These are phyloP conservation scores for Paraconiothyrium sp. DNA, from an alignment of 2,329 filamentous ascomycete species.

Conservation along the genomic window DNA sequence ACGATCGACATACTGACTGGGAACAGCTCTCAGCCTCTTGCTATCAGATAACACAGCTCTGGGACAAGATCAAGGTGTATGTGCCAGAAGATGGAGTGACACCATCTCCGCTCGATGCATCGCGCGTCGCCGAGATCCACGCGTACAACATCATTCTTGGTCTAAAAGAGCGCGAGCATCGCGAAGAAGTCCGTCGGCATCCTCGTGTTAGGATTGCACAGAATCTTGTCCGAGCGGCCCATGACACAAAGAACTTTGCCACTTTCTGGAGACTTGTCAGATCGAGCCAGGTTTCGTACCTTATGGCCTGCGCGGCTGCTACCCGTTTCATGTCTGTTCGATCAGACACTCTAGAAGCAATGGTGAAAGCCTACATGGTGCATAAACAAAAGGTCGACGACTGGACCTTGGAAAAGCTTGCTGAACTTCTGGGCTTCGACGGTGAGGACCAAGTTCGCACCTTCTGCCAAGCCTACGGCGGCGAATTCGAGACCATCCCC, in stretches of 20 bases:
- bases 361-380: constrained; percentile 62
- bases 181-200: constrained; percentile 62
- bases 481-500: constrained; percentile 59
- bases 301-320: constrained; percentile 72
- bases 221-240: constrained; percentile 65
- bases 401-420: constrained; percentile 65
- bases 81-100: constrained; percentile 62
- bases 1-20: constrained; percentile 66
- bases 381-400: constrained; percentile 58
- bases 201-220: constrained; percentile 65
- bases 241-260: constrained; percentile 66
- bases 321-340: constrained; percentile 69
- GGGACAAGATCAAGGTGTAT: constrained; percentile 41
- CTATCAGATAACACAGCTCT: constrained; percentile 66
- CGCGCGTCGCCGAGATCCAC: constrained; percentile 63
- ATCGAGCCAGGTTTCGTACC: constrained; percentile 66
- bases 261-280: constrained; percentile 66
- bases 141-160: constrained; percentile 64
- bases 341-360: constrained; percentile 63
- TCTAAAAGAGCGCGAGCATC: constrained; percentile 60
- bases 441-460: constrained; percentile 61
- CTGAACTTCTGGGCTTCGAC: constrained; percentile 64
- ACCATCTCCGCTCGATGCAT: constrained; percentile 1
- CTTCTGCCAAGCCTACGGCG: constrained; percentile 64
- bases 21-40: constrained; percentile 72